Conservation (phyloP, 1,139 yeast genomes). For the Hansenula lynferdii region DNA sequence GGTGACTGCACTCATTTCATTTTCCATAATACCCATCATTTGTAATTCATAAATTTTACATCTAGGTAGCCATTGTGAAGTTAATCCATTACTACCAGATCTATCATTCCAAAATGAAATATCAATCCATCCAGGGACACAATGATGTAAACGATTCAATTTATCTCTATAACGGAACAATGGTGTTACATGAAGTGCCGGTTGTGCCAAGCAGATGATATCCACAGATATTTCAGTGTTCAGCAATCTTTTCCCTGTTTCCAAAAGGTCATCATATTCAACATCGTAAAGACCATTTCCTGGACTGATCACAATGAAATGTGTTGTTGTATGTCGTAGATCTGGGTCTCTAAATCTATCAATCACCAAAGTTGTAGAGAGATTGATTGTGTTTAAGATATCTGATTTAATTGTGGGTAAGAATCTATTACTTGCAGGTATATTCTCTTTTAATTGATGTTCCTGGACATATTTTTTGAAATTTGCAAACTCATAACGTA, state of each 20-base stretch:
- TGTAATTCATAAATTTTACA: slow-evolving; percentile 93
- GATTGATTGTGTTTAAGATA: slow-evolving; percentile 77
- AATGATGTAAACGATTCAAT: slow-evolving; percentile 55
- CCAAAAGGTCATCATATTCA: slow-evolving; percentile 68
- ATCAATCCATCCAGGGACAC: slow-evolving; percentile 94
- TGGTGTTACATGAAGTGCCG: slow-evolving; percentile 91
- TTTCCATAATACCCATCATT: slow-evolving; percentile 98
- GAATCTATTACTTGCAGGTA: slow-evolving; percentile 38
- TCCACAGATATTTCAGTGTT: slow-evolving; percentile 85
- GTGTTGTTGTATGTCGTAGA: slow-evolving; percentile 79
- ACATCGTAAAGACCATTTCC: slow-evolving; percentile 95
- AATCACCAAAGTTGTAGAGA: slow-evolving; percentile 75
- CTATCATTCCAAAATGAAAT: slow-evolving; percentile 78
- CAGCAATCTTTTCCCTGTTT: slow-evolving; percentile 71
- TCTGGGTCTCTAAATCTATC: slow-evolving; percentile 85
- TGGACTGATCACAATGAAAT: slow-evolving; percentile 81
- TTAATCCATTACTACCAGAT: slow-evolving; percentile 31
- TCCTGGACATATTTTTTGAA: slow-evolving; percentile 72
- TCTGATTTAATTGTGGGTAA: slow-evolving; percentile 90
- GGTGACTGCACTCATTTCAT: slow-evolving; percentile 64
- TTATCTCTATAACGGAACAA: slow-evolving; percentile 65
- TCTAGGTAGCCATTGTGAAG: slow-evolving; percentile 83
- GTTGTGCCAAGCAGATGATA: slow-evolving; percentile 80
- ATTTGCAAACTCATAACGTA: slow-evolving; percentile 79
- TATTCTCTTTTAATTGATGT: slow-evolving; percentile 34